phyloP scores from a whole-genome alignment of 176 grass and related monocot species.

The Rhynchospora breviuscula region DNA sequence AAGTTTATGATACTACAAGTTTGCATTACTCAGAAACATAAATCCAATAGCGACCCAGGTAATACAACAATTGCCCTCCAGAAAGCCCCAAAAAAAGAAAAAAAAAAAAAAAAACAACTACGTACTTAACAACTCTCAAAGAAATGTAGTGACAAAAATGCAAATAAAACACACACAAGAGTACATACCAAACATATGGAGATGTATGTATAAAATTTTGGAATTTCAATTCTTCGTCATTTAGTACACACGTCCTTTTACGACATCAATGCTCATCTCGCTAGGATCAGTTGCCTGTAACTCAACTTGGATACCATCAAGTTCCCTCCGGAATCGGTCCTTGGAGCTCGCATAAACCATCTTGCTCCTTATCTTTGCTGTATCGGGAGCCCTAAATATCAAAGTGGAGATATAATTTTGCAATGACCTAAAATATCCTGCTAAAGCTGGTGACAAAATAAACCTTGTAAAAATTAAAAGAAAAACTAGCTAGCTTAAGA shows the following conservation, averaged over 20 bases:
- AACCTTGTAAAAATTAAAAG: no score
- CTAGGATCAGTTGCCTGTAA: conserved; percentile 26
- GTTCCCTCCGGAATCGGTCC: conserved; percentile 24
- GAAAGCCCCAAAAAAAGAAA: not conserved
- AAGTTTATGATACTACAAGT: not conserved
- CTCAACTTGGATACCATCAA: conserved; percentile 21
- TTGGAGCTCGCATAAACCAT: conserved; percentile 25
- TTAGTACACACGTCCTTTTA: conserved; percentile 27
- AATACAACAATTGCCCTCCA: conserved; percentile 3
- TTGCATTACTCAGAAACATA: conserved; percentile 8
- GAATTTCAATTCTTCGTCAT: conserved; percentile 8
- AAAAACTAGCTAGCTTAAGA: no score
- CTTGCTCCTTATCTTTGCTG: conserved; percentile 26
- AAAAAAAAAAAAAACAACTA: not conserved
- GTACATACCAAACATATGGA: conserved; percentile 23
- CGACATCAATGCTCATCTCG: conserved; percentile 27
- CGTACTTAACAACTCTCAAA: conserved; percentile 12
- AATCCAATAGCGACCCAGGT: conserved; percentile 17
- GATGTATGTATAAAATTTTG: conserved; percentile 7
- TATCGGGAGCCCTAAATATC: conserved; percentile 15
- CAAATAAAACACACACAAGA: conserved; percentile 13
- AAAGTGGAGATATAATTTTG: not conserved
- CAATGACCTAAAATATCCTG: not conserved
- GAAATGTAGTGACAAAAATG: not conserved
- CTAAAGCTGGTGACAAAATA: no score